These are phyloP conservation scores for Terfezia claveryi DNA, from an alignment of 495 filamentous ascomycete genomes.

Conservation along the genomic window DNA sequence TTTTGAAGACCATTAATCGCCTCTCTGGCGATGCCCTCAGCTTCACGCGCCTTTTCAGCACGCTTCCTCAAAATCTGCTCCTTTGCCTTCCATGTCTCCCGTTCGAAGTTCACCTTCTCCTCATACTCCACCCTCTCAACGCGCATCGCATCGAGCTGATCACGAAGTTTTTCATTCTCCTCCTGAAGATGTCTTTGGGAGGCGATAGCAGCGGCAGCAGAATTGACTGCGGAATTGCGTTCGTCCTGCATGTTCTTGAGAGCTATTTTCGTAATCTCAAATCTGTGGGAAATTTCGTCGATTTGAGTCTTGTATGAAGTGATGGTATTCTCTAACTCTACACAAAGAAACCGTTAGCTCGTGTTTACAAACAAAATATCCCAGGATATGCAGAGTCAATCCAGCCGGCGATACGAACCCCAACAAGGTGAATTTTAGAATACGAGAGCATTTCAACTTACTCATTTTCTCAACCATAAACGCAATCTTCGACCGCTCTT, in stretches of 20 bases:
- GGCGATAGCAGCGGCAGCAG: slow-evolving; percentile 40
- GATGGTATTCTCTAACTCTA: slow-evolving; percentile 37
- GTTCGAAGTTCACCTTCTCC: neutral
- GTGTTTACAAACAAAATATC: neutral
- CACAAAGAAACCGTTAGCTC: neutral
- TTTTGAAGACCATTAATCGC: slow-evolving; percentile 2
- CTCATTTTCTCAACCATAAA: slow-evolving; percentile 30
- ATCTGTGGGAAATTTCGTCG: slow-evolving; percentile 36
- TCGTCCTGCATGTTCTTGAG: slow-evolving; percentile 39
- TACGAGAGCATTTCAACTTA: slow-evolving; percentile 18
- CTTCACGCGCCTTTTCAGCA: slow-evolving; percentile 9
- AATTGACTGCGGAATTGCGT: slow-evolving; percentile 40
- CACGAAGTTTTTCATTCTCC: slow-evolving; percentile 30
- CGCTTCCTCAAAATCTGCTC: slow-evolving; percentile 9
- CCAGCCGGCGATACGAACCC: neutral
- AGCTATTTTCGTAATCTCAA: slow-evolving; percentile 35
- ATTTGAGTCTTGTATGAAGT: slow-evolving; percentile 34
- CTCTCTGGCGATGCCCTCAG: slow-evolving; percentile 7
- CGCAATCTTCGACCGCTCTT: slow-evolving; percentile 8
- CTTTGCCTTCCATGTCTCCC: slow-evolving; percentile 9
- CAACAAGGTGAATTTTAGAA: no score
- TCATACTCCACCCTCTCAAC: slow-evolving; percentile 15
- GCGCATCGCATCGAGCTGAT: slow-evolving; percentile 29
- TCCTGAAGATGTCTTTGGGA: slow-evolving; percentile 39
- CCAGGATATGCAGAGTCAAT: neutral